Base-by-base conservation (phyloP, 2,329 filamentous ascomycete genomes). In the Alternaria brassicae region DNA sequence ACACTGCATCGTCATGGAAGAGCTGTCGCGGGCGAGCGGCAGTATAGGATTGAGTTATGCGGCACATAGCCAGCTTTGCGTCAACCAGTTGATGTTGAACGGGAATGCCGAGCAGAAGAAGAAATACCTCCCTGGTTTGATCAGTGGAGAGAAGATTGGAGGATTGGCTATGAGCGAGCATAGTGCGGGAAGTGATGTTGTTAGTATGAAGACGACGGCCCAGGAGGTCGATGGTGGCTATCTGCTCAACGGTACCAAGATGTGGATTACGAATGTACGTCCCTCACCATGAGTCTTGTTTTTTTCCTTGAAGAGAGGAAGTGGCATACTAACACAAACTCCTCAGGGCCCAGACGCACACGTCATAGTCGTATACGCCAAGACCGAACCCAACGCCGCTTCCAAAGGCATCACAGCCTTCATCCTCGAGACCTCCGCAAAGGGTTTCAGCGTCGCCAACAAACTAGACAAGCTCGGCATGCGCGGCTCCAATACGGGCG, bases 401-500 rank as follows among this genome's bases (percentile, higher is more conserved):
- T 92, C 90, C 65, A 96, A 94, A 80, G 95, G 95, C 56, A 97
- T 99, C 77, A 97, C 94, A 1, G 94, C 94, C 7, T 97, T 98
- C 81, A 85, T 99, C 32, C 91, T 98, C 37, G 89, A 96, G 68
- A 87, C 85, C 3, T 84, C 83, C 9, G 72, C 78, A 9, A 80
- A 87, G 36, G 94, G 95, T 41, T 98, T 97, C 82, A 90, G 88
- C 63, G 93, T 92, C 71, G 88, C 92, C 6, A 86, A 92, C 62
- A 98, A 98, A 80, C 88, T 98, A 17, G 94, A 98, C 83, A 98
- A 99, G 82, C 90, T 99, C 78, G 95, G 95, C 68, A 99, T 99
- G 95, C 88, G 95, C 57, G 95, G 95, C 59, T 95, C 91, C 68
- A 97, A 97, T 80, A 98, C 95, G 0, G 95, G 95, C 71, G 95